Conservation (phyloP, 129 eudicot genomes). For the Glebionis coronaria region DNA sequence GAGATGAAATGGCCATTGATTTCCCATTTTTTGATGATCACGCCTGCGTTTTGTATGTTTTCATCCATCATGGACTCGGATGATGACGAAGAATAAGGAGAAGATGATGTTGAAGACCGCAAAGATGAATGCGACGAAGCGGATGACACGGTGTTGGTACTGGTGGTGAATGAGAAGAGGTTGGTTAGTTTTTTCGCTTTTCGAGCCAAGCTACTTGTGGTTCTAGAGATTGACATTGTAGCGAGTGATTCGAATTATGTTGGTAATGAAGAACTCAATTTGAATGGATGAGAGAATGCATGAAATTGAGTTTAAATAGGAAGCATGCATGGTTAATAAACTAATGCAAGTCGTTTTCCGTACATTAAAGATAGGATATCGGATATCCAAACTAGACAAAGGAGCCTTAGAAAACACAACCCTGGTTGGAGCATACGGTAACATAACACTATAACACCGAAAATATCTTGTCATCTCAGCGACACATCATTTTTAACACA, state of each 20-base stretch:
- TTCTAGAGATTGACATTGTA: constrained; percentile 11
- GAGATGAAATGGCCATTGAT: constrained; percentile 44
- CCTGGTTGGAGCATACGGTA: too few species aligned
- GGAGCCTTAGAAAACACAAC: too few species aligned
- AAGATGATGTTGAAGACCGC: constrained; percentile 6
- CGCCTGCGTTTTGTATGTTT: constrained; percentile 28
- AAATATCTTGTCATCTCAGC: too few species aligned
- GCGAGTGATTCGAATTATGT: too few species aligned
- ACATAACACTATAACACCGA: too few species aligned
- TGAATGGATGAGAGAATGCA: not conserved
- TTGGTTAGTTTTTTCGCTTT: constrained; percentile 5
- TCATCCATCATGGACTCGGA: constrained; percentile 29
- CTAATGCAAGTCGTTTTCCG: too few species aligned
- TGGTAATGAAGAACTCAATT: not conserved
- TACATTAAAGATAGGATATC: too few species aligned
- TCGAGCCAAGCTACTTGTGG: constrained; percentile 8
- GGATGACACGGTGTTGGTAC: not conserved
- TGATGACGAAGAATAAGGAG: constrained; percentile 14
- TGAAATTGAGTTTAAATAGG: constrained; percentile 20
- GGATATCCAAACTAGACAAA: too few species aligned
- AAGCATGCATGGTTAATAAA: not conserved
- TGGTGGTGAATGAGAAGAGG: constrained; percentile 23
- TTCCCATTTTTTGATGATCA: constrained; percentile 48
- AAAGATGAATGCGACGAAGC: not conserved
- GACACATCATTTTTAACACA: too few species aligned